Evolutionary conservation across 1,139 yeast species (phyloP), one percentile per base, ranked within the genome.

Genomic region (Candida sp.): DNA sequence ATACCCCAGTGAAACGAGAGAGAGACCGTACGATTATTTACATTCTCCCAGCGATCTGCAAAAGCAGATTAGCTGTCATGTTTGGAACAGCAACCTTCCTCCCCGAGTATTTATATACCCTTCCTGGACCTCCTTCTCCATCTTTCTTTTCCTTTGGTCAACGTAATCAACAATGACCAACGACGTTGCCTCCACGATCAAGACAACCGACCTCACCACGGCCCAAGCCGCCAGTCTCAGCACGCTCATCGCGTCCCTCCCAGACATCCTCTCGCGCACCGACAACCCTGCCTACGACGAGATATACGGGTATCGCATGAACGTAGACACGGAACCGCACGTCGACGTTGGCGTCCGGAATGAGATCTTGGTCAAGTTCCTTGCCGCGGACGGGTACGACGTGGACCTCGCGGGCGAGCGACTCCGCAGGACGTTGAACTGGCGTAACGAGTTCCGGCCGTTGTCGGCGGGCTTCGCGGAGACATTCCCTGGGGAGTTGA

Each of bases 401-500:
- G 70, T 83, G 6, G 75, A 66, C 0, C 72, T 63, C 3, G 74
- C 93, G 0, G 70, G 71, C 35, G 63, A 68, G 6, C 86, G 83
- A 63, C 62, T 92, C 28, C 62, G 72, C 5, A 75, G 75, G n/a
- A 84, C 96, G 0, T 72, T 92, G 57, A 78, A 84, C 54, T 92
- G 98, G 98, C 76, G 98, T 56, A 77, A 80, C 60, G 76, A 81
- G 58, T 92, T 90, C 71, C 81, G 85, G 51, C 97, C 97, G 0
- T 73, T 92, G 57, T 72, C 79, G 41, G 96, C 96, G 7, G 97
- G 91, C 0, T 89, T 84, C 64, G 72, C 72, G 46, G 97, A 91
- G 62, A 72, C 70, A 7, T 93, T 86, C 65, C 84, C 80, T 51
- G 56, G 66, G 5, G 85, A 82, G 53, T 79, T 87, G 60, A 78